Base-by-base conservation (phyloP, 2,329 filamentous ascomycete genomes). In the Xylaria sp. region DNA sequence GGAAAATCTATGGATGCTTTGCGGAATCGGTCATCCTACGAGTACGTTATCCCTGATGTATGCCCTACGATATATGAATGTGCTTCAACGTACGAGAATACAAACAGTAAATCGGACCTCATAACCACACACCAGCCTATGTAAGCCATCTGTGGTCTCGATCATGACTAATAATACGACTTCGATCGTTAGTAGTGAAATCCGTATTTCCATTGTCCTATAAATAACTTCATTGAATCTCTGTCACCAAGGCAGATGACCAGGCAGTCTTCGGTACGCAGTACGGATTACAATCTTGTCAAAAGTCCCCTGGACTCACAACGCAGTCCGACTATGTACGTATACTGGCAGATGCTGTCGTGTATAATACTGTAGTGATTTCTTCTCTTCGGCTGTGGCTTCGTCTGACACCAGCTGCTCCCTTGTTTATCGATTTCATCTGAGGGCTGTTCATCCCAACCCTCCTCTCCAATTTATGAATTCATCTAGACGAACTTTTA, bases 301-400 rank as follows among this genome's bases (percentile, higher is more conserved):
- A 63, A 60, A 60, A 63, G 60, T 60, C 60, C 58, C 60, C 8
- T 34, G 48, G 50, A 34, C 55, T 49, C 50, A 49, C 54, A 34
- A 52, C 34, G 57, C 54, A 55, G 11, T 42, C 30, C 35, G 18
- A 56, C 39, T 56, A 35, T 53, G 50, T 35, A 19, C 49, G 13
- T 18, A 51, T 51, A n/a, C 11, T 13, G 37, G 9, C 37, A 42
- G 37, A 42, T 42, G 42, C 42, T 46, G 42, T 46, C 42, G 5
- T n/a, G 13, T 6, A 7, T 46, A 42, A 13, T 13, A 10, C 0
- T 9, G 37, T 42, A 42, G 9, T 13, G 9, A 9, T 42, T 42
- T 13, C 37, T 42, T 46, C 42, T 46, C 13, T 13, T n/a, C 58
- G 34, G 46, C 19, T 16, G 53, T 62, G 60, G 60, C 60, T 62